Evolutionary conservation across 169 alveolate species (phyloP).

Genomic region (Eimeria necatrix): DNA sequence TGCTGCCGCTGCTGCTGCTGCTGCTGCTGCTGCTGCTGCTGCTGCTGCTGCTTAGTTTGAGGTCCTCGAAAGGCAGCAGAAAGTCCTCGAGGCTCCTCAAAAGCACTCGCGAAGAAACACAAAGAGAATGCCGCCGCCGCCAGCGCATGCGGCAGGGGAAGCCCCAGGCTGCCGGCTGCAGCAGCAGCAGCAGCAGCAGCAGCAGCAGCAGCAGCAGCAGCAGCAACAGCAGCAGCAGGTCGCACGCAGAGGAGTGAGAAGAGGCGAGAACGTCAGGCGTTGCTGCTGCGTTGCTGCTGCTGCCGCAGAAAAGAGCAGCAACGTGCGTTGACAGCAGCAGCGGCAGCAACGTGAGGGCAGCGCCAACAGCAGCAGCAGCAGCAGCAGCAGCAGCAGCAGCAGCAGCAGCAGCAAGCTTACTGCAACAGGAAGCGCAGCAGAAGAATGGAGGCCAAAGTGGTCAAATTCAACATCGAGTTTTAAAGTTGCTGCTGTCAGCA

Average conservation of each 20-base stretch:
- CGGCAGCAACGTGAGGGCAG: slow-evolving; percentile 6
- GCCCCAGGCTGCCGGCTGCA: slow-evolving; percentile 17
- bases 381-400: slow-evolving; percentile 5
- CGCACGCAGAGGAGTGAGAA: not conserved
- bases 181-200: slow-evolving; percentile 40
- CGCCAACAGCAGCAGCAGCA: slow-evolving; percentile 40
- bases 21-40: not conserved
- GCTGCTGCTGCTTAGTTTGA: not conserved
- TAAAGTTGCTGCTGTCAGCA: not conserved
- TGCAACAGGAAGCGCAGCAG: slow-evolving; percentile 5
- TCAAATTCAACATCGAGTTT: not conserved
- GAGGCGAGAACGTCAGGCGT: not conserved
- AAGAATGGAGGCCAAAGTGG: not conserved
- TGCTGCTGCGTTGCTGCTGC: not conserved
- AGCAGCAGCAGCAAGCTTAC: slow-evolving; percentile 8
- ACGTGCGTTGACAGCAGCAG: no score
- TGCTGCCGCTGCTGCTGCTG: no score
- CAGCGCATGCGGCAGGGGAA: slow-evolving; percentile 26
- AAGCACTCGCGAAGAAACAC: not conserved
- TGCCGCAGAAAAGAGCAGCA: not conserved
- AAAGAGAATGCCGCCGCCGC: not conserved
- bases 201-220: slow-evolving; percentile 46
- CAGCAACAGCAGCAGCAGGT: not conserved
- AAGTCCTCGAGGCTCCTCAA: slow-evolving; percentile 20
- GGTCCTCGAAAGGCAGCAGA: slow-evolving; percentile 23